Base-by-base conservation (phyloP, 2,329 filamentous ascomycete genomes). In the Trichoderma gracile region DNA sequence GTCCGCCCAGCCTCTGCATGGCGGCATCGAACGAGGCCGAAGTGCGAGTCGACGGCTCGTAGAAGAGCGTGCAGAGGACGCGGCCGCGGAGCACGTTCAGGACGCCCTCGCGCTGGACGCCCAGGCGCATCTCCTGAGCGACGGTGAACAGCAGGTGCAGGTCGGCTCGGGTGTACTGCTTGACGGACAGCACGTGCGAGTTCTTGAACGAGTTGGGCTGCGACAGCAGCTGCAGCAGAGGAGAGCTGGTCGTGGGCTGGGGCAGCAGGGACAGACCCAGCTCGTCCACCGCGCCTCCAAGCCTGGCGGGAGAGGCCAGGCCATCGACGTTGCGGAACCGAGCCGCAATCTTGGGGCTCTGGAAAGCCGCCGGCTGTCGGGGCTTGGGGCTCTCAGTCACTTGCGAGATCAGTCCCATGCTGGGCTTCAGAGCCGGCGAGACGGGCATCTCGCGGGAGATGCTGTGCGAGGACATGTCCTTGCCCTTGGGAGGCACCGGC, bases 1-100 rank as follows among this genome's bases (percentile, higher is more conserved):
- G 86, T 54, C 95, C 95, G 70, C 95, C 95, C 5, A 99, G 89
- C 59, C 96, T 90, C 82, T 99, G 96, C 95, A 99, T 99, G 47
- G 95, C 95, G 64, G 94, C 91, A 74, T 99, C 95, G 72, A 99
- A 99, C 3, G 95, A 99, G 43, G 91, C 88, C 14, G 94, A 97
- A 5, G 95, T 99, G 62, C 95, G 87, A 3, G 95, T 99, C 0
- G 94, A 98, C 2, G 95, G 95, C 82, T 99, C 95, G 78, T 93
- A 99, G 85, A 99, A 99, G 81, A 99, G 87, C 2, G 92, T 95
- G 79, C 90, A 92, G 43, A 99, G 84, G 14, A 99, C 86, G 52
- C 91, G 88, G 30, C 93, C 93, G 72, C 90, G 91, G 67, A 99
- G 86, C 64, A 96, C 84, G 73, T 95, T 89, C 57, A 99, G 83